These are phyloP conservation scores for Suhomyces sp. DNA, from an alignment of 805 yeast species.

Conservation along the genomic window DNA sequence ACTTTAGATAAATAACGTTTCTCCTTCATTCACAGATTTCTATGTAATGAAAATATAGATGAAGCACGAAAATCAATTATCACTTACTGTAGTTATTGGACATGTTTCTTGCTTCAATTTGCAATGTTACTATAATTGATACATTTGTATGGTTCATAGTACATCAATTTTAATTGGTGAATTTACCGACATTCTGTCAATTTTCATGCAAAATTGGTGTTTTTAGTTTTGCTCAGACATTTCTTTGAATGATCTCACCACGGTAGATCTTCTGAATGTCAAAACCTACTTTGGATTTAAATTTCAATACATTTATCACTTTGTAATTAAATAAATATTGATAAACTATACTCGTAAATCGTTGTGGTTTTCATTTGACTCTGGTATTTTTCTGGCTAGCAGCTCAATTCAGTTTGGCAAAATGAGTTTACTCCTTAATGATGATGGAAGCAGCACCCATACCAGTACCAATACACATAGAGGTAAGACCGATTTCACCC, in stretches of 20 bases:
- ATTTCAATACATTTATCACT: neutral
- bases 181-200: neutral
- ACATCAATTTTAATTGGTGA: no score
- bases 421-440: conserved; percentile 60
- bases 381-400: neutral
- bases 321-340: conserved; percentile 1
- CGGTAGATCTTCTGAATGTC: no score
- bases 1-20: conserved; percentile 9
- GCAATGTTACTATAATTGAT: no score
- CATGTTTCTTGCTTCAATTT: no score
- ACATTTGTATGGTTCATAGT: no score
- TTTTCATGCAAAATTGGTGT: neutral
- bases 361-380: neutral
- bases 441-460: conserved; percentile 96
- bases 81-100: no score
- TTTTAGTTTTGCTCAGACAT: no score
- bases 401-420: neutral
- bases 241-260: no score
- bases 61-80: no score
- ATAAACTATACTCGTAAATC: conserved; percentile 1
- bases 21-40: neutral
- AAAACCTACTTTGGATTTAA: neutral
- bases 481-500: conserved; percentile 85
- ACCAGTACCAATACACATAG: conserved; percentile 98
- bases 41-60: neutral